phyloP scores from a whole-genome alignment of 257 asterid species.

The Sherardia arvensis region DNA sequence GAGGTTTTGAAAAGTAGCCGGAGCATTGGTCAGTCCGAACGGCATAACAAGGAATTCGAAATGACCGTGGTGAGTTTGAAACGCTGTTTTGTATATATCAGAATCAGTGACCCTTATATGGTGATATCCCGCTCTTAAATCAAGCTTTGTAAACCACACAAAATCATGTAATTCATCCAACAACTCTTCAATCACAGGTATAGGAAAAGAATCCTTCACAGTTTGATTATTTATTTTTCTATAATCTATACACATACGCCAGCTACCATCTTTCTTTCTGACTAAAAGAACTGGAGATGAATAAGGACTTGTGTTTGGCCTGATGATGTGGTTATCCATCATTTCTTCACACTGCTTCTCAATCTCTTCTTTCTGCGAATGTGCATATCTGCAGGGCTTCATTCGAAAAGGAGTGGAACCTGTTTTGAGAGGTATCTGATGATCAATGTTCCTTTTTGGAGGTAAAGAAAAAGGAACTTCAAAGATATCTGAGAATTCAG shows the following conservation, averaged over 20 bases:
- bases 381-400: not conserved
- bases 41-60: not conserved
- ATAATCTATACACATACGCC: not conserved
- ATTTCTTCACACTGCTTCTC: not conserved
- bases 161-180: not conserved
- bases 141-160: not conserved
- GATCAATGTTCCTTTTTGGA: too few species aligned
- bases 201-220: not conserved
- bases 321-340: not conserved
- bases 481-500: too few species aligned
- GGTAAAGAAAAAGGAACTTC: not conserved
- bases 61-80: not conserved
- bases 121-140: not conserved
- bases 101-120: not conserved
- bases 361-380: not conserved
- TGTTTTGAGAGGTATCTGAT: too few species aligned
- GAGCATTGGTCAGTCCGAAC: not conserved
- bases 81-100: not conserved
- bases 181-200: not conserved
- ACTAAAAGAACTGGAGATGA: not conserved
- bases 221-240: not conserved
- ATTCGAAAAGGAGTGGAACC: not conserved
- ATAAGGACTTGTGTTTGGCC: not conserved
- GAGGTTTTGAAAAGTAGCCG: not conserved
- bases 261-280: not conserved